Evolutionary conservation across 495 filamentous ascomycete species (phyloP), one percentile per base, ranked within the genome.

Genomic region (Friedmanniomyces simplex): DNA sequence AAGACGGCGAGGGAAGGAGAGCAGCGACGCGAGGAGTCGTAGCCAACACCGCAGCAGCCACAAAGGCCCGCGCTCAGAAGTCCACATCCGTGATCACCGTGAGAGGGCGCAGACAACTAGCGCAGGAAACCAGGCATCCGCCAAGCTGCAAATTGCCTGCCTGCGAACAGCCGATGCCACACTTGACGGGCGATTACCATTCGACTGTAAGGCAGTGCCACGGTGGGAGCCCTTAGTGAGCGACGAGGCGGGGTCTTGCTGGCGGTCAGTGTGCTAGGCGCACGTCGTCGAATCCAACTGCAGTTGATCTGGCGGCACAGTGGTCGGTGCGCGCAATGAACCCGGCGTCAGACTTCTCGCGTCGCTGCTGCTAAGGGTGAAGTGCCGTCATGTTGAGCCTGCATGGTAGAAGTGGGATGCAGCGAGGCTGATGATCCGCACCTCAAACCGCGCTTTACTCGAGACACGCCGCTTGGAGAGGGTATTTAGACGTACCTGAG

Each of bases 311-410:
- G 8, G 56, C 45, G 30, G 30, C 32, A 14, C 56, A 50, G 50
- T 62, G 59, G 21, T 59, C 21, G 11, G 60, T 42, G 4, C 47
- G 47, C 4, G 37, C 18, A 12, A 67, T 45, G 16, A 61, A 18
- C 16, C 46, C 12, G 28, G 60, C 64, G 18, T 45, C 43, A 41
- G 52, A 57, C 32, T 42, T 30, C 26, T 50, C 52, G n/a, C 53
- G 63, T 14, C 56, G 41, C 48, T 49, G 24, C 43, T 41, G n/a
- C n/a, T n/a, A n/a, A n/a, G n/a, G n/a, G n/a, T n/a, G n/a, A 13
- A n/a, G 13, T 37, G 32, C 3, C 16, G 12, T 12, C n/a, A 18
- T 16, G 36, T 25, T 34, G 43, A 6, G 34, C 16, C 16, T 37
- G 16, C 34, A 37, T 37, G 34, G 16, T 16, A 37, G 34, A 37